Percentiles rank a stretch among this genome's conserved stretches.
Conservation (phyloP, 2,329 filamentous ascomycete genomes). For the Ascochyta fabae region DNA sequence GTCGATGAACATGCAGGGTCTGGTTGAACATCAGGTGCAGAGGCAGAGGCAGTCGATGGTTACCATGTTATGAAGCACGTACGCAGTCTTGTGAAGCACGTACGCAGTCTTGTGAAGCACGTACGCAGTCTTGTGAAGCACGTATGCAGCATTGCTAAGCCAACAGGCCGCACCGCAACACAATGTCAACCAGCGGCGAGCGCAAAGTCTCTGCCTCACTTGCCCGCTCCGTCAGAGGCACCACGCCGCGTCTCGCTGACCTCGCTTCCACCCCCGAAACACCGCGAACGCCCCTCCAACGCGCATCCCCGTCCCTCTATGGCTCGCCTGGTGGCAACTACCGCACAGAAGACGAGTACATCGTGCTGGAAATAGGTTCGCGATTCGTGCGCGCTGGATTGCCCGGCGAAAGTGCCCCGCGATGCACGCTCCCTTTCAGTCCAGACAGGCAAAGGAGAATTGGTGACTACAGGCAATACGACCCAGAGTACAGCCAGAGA, state of each 20-base stretch:
- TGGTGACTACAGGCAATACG: conserved; percentile 81
- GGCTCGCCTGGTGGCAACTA: conserved; percentile 64
- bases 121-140: no score
- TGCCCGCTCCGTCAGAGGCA: conserved; percentile 38
- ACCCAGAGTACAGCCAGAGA: conserved; percentile 58
- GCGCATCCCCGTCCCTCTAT: conserved; percentile 64
- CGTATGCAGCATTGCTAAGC: neutral
- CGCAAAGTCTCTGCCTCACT: conserved; percentile 43
- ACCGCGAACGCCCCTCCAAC: conserved; percentile 58
- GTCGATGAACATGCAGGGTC: conserved; percentile 2
- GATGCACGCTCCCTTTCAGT: conserved; percentile 74
- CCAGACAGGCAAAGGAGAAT: conserved; percentile 77
- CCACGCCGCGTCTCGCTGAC: conserved; percentile 44
- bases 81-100: no score
- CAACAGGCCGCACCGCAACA: conserved; percentile 12
- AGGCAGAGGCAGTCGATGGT: neutral
- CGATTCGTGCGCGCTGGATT: conserved; percentile 83
- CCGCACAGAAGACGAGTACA: conserved; percentile 77
- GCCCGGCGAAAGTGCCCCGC: conserved; percentile 78
- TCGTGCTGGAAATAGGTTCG: conserved; percentile 81
- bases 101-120: neutral
- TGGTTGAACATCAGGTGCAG: neutral
- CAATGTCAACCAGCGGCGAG: conserved; percentile 32
- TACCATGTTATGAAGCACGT: neutral
- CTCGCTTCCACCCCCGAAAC: conserved; percentile 45